phyloP scores from a whole-genome alignment of 345 rosid genomes.

The Eutrema japonicum region DNA sequence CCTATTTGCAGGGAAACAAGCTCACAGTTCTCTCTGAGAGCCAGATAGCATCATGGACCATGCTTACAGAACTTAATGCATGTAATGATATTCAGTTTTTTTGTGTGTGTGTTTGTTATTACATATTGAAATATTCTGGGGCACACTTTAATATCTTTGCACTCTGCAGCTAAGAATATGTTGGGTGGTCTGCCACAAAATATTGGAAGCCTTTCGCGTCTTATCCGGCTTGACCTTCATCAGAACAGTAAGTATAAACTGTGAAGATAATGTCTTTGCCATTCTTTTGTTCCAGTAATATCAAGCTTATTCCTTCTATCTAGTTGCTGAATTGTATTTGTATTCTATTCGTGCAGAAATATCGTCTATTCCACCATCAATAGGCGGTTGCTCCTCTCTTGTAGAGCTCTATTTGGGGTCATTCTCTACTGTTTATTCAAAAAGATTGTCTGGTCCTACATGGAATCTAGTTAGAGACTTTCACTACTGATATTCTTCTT shows the following conservation, averaged over 20 bases:
- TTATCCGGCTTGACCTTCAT: conserved; percentile 90
- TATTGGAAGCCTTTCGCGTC: conserved; percentile 74
- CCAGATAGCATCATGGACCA: conserved; percentile 71
- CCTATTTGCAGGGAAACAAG: conserved; percentile 77
- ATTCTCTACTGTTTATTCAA: conserved; percentile 41
- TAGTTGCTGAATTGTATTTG: conserved; percentile 20
- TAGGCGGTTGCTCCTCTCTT: conserved; percentile 75
- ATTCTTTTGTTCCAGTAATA: conserved; percentile 4
- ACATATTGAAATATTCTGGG: conserved; percentile 9
- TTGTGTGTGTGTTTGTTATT: background rate
- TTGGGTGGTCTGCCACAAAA: conserved; percentile 69
- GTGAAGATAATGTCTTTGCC: conserved; percentile 19
- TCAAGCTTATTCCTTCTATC: conserved; percentile 14
- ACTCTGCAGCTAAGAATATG: conserved; percentile 73
- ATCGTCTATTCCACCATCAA: conserved; percentile 67
- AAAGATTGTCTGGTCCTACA: conserved; percentile 12
- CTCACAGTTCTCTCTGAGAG: conserved; percentile 58
- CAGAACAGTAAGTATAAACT: conserved; percentile 72
- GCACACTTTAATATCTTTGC: conserved; percentile 13
- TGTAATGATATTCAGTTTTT: conserved; percentile 52
- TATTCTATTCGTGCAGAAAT: conserved; percentile 56
- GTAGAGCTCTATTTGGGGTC: conserved; percentile 90
- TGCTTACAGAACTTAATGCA: conserved; percentile 81
- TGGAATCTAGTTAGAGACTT: conserved; percentile 28
- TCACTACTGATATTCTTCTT: conserved; percentile 35